phyloP scores from a whole-genome alignment of 2,329 filamentous ascomycete species.

The Mariannaea sp. region DNA sequence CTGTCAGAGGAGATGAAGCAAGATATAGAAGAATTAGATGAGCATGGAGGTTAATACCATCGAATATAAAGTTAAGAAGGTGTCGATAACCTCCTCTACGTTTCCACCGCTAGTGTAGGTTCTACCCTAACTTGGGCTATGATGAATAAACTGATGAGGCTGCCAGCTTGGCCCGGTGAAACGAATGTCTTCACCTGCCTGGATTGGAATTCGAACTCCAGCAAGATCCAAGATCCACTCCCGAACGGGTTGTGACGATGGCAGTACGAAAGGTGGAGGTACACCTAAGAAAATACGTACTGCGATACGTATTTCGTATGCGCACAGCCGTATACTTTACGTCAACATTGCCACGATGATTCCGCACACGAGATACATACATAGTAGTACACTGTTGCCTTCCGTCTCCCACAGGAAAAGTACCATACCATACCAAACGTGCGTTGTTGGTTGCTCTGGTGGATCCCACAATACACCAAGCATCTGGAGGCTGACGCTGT shows the following conservation, averaged over 20 bases:
- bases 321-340: background rate
- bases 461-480: conserved; percentile 28
- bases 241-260: background rate
- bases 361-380: conserved; percentile 3
- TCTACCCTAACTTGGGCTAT: no score
- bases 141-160: conserved; percentile 16
- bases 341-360: background rate
- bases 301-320: no score
- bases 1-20: conserved; percentile 10
- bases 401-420: background rate
- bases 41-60: no score
- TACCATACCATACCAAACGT: conserved; percentile 2
- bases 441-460: conserved; percentile 11
- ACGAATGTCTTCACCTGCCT: conserved; percentile 28
- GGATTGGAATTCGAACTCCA: conserved; percentile 16
- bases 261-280: background rate
- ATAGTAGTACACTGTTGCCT: background rate
- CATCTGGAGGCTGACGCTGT: conserved; percentile 32
- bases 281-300: no score
- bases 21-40: no score
- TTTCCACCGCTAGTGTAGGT: no score
- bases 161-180: conserved; percentile 33
- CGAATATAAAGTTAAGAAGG: background rate
- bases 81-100: conserved; percentile 6
- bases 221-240: conserved; percentile 28